Evolutionary conservation across 108 stramenopile species (phyloP), one percentile per base, ranked within the genome.

Genomic region (Halocafeteria seosinensis): DNA sequence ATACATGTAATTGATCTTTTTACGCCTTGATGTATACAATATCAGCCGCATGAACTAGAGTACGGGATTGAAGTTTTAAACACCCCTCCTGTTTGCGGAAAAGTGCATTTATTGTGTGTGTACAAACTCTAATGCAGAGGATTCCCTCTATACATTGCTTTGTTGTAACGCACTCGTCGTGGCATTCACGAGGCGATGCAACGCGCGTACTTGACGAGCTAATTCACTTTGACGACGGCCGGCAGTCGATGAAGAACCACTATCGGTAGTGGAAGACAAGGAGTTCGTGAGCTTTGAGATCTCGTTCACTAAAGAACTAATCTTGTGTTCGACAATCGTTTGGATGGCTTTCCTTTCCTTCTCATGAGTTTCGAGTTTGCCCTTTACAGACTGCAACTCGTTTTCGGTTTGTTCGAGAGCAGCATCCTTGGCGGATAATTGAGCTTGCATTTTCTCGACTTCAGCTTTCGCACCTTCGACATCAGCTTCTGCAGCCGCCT

Each of bases 251-350:
- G n/a, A n/a, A n/a, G n/a, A n/a, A n/a, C n/a, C n/a, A 3, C 35
- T 8, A 8, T 4, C 3, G 3, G 33, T 35, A 23, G 60, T 3
- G 50, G n/a, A 38, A 11, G 1, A 12, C 13, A 24, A 27, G 35
- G 2, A 24, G 42, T 62, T 50, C 3, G 66, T 27, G 32, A 34
- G 21, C 1, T 38, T 34, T 30, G 11, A 30, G 66, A 81, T 71
- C 33, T 17, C 36, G 32, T 80, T 66, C n/a, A 79, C 77, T 28
- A 82, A 66, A 11, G 73, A 57, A 37, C 71, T 73, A 25, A 82
- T 71, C 62, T 82, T 82, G n/a, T 73, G 64, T 50, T 82, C 81
- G 72, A 82, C 63, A 52, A 82, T 82, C 11, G 79, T 78, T 62
- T 79, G 77, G 8, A 78, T 70, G 1, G 78, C 78, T 9, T 34